Conservation (phyloP, 345 rosid genomes). For the Nasturtium officinale region DNA sequence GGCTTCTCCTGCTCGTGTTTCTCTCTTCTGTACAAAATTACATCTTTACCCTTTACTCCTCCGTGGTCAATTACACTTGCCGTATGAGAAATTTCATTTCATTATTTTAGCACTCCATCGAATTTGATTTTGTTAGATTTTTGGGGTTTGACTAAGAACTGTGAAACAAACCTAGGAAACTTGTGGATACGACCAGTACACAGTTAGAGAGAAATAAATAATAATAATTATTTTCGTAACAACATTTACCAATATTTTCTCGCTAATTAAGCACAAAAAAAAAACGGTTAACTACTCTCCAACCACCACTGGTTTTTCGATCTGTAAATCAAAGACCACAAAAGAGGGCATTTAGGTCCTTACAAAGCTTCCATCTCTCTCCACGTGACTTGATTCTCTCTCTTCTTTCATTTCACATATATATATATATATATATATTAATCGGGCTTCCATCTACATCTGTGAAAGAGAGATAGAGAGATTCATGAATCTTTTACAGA, state of each 20-base stretch:
- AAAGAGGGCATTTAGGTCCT: slow-evolving; percentile 27
- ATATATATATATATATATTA: slow-evolving; percentile 10
- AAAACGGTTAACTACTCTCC: slow-evolving; percentile 37
- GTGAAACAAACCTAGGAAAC: slow-evolving; percentile 16
- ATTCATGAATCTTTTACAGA: slow-evolving; percentile 42
- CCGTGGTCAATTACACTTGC: slow-evolving; percentile 4
- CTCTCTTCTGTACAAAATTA: neutral
- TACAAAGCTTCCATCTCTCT: neutral
- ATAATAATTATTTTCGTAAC: slow-evolving; percentile 19
- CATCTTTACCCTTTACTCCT: neutral
- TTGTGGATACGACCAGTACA: slow-evolving; percentile 6
- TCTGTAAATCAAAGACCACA: slow-evolving; percentile 17
- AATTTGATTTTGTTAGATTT: slow-evolving; percentile 31
- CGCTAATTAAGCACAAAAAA: slow-evolving; percentile 31
- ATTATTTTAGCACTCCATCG: neutral
- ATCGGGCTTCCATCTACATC: slow-evolving; percentile 23
- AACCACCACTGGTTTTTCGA: slow-evolving; percentile 34
- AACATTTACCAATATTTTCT: slow-evolving; percentile 34
- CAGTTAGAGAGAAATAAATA: neutral
- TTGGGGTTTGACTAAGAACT: slow-evolving; percentile 19
- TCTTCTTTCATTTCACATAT: slow-evolving; percentile 9
- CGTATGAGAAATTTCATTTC: neutral
- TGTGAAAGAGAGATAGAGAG: slow-evolving; percentile 21
- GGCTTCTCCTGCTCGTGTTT: slow-evolving; percentile 36
- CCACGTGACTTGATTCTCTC: slow-evolving; percentile 47